Percentiles rank a stretch among this genome's conserved stretches.
phyloP scores from a whole-genome alignment of 352 stramenopile species.

The Phytophthora litchii region DNA sequence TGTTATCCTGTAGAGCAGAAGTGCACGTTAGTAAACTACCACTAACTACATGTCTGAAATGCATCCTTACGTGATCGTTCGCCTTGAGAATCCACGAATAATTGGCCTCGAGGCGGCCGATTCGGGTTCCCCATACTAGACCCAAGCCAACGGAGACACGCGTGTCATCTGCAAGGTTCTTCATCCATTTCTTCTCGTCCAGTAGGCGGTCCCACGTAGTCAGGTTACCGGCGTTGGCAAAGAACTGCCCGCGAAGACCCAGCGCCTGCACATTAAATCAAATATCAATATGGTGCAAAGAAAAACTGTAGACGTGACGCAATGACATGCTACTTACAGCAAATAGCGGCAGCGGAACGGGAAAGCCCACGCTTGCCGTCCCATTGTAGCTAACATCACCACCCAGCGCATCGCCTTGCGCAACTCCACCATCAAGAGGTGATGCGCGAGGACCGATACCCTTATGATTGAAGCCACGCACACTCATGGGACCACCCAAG shows the following conservation, averaged over 20 bases:
- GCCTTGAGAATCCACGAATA: constrained; percentile 92
- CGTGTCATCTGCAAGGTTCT: constrained; percentile 87
- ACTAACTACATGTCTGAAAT: neutral
- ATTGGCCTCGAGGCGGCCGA: constrained; percentile 91
- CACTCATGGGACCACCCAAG: constrained; percentile 86
- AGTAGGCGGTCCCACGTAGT: constrained; percentile 85
- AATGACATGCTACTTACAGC: constrained; percentile 52
- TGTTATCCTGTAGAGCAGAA: constrained; percentile 68
- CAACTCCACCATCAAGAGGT: constrained; percentile 84
- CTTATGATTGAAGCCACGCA: constrained; percentile 93
- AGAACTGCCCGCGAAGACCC: constrained; percentile 88
- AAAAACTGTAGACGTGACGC: neutral
- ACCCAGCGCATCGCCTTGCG: constrained; percentile 84
- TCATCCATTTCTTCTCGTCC: constrained; percentile 91
- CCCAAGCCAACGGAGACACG: constrained; percentile 86
- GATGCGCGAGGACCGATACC: constrained; percentile 88
- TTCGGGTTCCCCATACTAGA: constrained; percentile 85
- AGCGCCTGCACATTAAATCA: constrained; percentile 51
- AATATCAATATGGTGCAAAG: neutral
- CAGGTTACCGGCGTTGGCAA: constrained; percentile 91
- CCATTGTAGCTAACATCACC: constrained; percentile 90
- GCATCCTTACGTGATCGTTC: constrained; percentile 63
- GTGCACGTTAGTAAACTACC: constrained; percentile 4
- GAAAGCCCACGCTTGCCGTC: constrained; percentile 86
- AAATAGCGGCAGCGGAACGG: constrained; percentile 82